Base-by-base conservation (phyloP, 1,284 basidiomycete species). In the Cystobasidium pallidum region DNA sequence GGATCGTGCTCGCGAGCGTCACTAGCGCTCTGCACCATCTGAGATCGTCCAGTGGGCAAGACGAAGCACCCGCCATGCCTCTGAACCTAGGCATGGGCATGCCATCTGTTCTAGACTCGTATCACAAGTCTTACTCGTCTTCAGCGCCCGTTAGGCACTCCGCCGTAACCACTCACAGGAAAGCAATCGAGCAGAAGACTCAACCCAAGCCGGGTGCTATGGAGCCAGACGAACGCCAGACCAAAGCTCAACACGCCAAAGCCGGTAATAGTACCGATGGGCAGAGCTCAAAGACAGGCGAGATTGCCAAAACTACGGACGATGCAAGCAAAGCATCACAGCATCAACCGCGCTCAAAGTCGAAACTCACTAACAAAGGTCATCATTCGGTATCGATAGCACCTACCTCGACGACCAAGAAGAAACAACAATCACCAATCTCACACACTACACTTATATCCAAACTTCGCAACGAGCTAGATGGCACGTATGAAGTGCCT, bases 1-100 rank as follows among this genome's bases (percentile, higher is more conserved):
- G 89, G 1, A 85, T 83, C 77, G 89, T 94, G 41, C 86, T 94
- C 70, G 89, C 90, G 77, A 86, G 89, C 1, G 85, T 94, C 71
- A 90, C 89, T 81, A 89, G 87, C 65, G 91, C 91, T 32, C 84
- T 93, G 32, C 72, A 74, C 54, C 78, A 78, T 54, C 43, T 70
- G 10, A 36, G 67, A 30, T 32, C 28, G 17, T 49, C 45, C 2
- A 64, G 36, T n/a, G 62, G 62, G 19, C 32, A 34, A 21, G 58
- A 45, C 8, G 58, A 17, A 7, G 11, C 58, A 3, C 58, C 58
- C 45, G 58, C 58, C 26, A 61, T 61, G 58, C 58, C 58, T 61
- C 28, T 61, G 39, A 36, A 30, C 3, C 21, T 61, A 8, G 58
- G 55, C 2, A 43, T 41, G 39, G 58, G 26, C 34, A 61, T 57